These are phyloP conservation scores for Primulina tabacum DNA, from an alignment of 257 asterid genomes.

Conservation along the genomic window DNA sequence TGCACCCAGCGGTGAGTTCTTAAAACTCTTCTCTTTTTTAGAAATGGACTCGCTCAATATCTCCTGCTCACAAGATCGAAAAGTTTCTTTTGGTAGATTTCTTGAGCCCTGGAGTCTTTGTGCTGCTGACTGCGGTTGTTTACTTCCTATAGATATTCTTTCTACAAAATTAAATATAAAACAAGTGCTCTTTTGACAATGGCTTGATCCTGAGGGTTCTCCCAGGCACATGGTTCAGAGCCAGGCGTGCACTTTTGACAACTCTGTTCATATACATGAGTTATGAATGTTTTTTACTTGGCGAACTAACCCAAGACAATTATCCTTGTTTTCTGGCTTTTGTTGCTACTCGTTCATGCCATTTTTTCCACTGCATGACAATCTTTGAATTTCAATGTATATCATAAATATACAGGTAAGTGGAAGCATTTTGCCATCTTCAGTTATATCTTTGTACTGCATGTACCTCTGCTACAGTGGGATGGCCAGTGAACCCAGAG, in stretches of 20 bases:
- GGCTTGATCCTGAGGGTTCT: neutral
- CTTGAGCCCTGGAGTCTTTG: neutral
- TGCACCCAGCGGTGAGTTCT: slow-evolving; percentile 81
- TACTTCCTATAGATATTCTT: neutral
- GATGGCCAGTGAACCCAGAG: slow-evolving; percentile 89
- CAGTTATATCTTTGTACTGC: slow-evolving; percentile 85
- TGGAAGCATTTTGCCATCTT: slow-evolving; percentile 90
- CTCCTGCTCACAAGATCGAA: neutral
- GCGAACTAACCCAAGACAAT: neutral
- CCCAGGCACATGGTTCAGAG: neutral
- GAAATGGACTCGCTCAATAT: neutral
- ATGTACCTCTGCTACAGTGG: slow-evolving; percentile 95
- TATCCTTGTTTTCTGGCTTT: neutral
- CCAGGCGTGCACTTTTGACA: neutral
- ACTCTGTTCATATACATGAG: neutral
- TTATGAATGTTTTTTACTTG: slow-evolving; percentile 3
- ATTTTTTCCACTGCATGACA: neutral
- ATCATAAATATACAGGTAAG: slow-evolving; percentile 45
- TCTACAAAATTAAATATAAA: too few species aligned
- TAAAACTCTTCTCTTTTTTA: slow-evolving; percentile 9
- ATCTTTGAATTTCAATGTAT: slow-evolving; percentile 12
- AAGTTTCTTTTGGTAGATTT: neutral
- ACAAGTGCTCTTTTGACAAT: neutral
- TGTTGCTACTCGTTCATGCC: neutral
- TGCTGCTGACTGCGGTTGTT: neutral